Percentiles rank a stretch among this genome's conserved stretches.
Evolutionary conservation across 1,139 yeast species (phyloP).

Genomic region (Yamadazyma taylorii): DNA sequence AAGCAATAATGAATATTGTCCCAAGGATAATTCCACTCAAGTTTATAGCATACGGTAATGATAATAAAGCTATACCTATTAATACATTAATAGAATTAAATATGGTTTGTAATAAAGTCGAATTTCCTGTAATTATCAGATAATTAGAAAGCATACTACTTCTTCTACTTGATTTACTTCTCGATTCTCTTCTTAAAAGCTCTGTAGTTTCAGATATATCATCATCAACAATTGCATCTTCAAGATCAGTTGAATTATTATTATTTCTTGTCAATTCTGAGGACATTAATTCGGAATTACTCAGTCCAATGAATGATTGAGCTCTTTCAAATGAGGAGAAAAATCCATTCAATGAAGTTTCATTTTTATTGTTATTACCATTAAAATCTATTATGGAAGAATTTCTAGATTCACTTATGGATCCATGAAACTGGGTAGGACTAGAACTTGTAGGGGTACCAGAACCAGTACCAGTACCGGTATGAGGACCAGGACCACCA

Average conservation of each 20-base stretch:
- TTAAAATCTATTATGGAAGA: neutral
- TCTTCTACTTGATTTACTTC: constrained; percentile 15
- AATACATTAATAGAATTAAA: constrained; percentile 85
- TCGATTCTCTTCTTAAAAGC: constrained; percentile 5
- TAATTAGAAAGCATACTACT: constrained; percentile 15
- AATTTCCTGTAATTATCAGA: constrained; percentile 24
- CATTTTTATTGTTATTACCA: constrained; percentile 3
- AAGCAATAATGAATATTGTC: constrained; percentile 44
- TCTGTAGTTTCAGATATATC: constrained; percentile 14
- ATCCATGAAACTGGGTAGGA: neutral
- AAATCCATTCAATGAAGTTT: constrained; percentile 71
- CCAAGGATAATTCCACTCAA: constrained; percentile 85
- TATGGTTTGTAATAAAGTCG: constrained; percentile 81
- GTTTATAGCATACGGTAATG: constrained; percentile 77
- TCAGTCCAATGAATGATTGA: constrained; percentile 50
- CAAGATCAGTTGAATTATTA: constrained; percentile 3
- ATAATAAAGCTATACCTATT: constrained; percentile 82
- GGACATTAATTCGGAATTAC: constrained; percentile 17
- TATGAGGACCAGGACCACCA: too few species aligned
- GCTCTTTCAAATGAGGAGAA: constrained; percentile 81
- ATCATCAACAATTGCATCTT: constrained; percentile 12
- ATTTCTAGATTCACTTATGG: neutral
- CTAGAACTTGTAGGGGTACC: neutral
- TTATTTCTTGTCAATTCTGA: too few species aligned
- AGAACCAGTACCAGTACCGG: too few species aligned